These are phyloP conservation scores for Tetragonia tetragonoides DNA, from an alignment of 148 eudicot species.

Conservation along the genomic window DNA sequence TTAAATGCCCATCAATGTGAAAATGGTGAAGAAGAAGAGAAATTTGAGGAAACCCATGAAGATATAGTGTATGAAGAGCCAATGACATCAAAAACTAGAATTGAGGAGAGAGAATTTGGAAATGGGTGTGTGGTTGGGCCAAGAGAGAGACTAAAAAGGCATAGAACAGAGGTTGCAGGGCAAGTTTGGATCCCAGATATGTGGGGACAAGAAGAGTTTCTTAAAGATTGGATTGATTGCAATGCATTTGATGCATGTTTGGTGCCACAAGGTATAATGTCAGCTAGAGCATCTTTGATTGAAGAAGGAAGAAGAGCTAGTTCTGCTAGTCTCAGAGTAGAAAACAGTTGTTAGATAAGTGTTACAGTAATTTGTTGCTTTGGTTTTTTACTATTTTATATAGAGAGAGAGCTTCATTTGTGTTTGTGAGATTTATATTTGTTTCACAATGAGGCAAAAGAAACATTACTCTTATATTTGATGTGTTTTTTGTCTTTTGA, in stretches of 20 bases:
- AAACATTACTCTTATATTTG: not conserved
- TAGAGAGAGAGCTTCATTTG: not conserved
- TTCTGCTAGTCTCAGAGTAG: conserved; percentile 40
- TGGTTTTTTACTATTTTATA: not conserved
- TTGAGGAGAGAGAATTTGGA: not conserved
- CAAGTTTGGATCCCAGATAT: conserved; percentile 78
- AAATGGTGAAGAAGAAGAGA: not conserved
- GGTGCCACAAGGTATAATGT: conserved; percentile 38
- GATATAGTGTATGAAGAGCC: not conserved
- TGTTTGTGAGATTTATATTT: not conserved
- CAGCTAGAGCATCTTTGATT: conserved; percentile 61
- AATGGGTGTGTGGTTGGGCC: conserved; percentile 15
- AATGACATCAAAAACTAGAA: no score
- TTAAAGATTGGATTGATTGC: conserved; percentile 74
- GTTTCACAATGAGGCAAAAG: not conserved
- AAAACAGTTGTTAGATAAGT: conserved; percentile 38
- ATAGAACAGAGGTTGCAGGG: conserved; percentile 68
- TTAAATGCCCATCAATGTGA: not conserved
- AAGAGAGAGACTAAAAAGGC: conserved; percentile 70
- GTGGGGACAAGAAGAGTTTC: conserved; percentile 76
- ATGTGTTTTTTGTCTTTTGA: not conserved
- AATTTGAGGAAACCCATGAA: not conserved
- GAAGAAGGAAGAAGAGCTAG: conserved; percentile 40
- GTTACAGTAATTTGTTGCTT: not conserved
- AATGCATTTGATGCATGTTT: conserved; percentile 49